Base-by-base conservation (phyloP, 108 stramenopile genomes). In the Skeletonema potamos region DNA sequence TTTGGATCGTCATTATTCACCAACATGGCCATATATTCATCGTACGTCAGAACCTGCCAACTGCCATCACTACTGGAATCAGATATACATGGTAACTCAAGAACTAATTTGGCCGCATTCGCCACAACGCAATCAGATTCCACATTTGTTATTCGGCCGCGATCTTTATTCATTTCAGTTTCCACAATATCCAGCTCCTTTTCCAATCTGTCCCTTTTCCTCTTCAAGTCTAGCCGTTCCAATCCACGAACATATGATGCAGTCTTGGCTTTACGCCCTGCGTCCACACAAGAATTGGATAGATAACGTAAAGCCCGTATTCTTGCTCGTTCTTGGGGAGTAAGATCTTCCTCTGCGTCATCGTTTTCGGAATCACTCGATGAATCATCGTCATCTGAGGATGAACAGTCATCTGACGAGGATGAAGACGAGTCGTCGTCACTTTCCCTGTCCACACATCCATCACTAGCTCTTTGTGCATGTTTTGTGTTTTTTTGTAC, bases 121-220 rank as follows among this genome's bases (percentile, higher is more conserved):
- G 29, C 20, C 4, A 33, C 59, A 24, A 81, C 68, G 17, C 28
- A 36, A 59, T 81, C 79, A 30, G 27, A 27, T 24, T 59, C 46
- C 69, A 58, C 28, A 51, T 28, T 39, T 43, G 41, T 51, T 51
- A 12, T 34, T 24, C 48, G 41, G 8, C 68, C 59, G 48, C 66
- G 65, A 68, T 79, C 78, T 64, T 72, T 79, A 51, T 79, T 72
- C 78, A 79, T 79, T 32, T 79, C 78, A 2, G 64, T 56, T 51
- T 81, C 79, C 17, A 81, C 64, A 22, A 79, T 62, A 12, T 66
- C 78, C 55, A 79, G 59, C 37, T 79, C 78, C 17, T 72, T 67
- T 29, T 72, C 78, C 9, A 58, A 72, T 9, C 78, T 62, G 68
- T 79, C 78, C 66, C 72, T 72, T 58, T 66, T 68, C 62, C 72